Conservation (phyloP, 139 green algal species). For the Chlorella sorokiniana region DNA sequence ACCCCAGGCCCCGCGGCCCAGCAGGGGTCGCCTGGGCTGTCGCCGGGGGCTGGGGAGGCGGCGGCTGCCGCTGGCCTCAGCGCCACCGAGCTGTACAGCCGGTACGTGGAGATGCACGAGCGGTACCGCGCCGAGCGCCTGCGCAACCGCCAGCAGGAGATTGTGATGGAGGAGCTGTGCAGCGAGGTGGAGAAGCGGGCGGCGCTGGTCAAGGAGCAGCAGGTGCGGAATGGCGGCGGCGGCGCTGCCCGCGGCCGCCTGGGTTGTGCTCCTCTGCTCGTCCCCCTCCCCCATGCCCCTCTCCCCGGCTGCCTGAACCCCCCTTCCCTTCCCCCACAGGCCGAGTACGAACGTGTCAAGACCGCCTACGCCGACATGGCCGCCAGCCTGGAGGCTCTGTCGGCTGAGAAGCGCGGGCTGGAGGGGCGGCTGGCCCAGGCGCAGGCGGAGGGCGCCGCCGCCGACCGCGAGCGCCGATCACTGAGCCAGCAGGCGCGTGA, state of each 20-base stretch:
- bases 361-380: slow-evolving; percentile 38
- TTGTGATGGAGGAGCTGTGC: slow-evolving; percentile 58
- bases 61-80: neutral
- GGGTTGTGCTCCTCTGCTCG: neutral
- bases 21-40: neutral
- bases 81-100: slow-evolving; percentile 50
- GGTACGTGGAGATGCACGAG: slow-evolving; percentile 47
- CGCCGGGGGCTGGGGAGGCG: neutral
- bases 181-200: slow-evolving; percentile 58
- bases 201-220: slow-evolving; percentile 52
- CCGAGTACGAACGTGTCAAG: slow-evolving; percentile 56
- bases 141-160: slow-evolving; percentile 48
- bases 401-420: slow-evolving; percentile 33
- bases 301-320: neutral
- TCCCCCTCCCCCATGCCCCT: neutral
- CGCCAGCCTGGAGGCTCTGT: slow-evolving; percentile 34
- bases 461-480: slow-evolving; percentile 30
- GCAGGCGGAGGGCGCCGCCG: slow-evolving; percentile 12
- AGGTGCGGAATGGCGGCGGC: no score
- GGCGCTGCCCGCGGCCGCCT: neutral
- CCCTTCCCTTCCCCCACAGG: neutral
- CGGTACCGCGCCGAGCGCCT: slow-evolving; percentile 40
- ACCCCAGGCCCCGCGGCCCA: neutral
- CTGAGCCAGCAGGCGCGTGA: slow-evolving; percentile 49
- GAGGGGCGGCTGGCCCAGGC: slow-evolving; percentile 26